A percentile compares a stretch with the other conserved stretches of the same genome.
Conservation (phyloP, 208 protist genomes). For the Crithidia brevicula region DNA sequence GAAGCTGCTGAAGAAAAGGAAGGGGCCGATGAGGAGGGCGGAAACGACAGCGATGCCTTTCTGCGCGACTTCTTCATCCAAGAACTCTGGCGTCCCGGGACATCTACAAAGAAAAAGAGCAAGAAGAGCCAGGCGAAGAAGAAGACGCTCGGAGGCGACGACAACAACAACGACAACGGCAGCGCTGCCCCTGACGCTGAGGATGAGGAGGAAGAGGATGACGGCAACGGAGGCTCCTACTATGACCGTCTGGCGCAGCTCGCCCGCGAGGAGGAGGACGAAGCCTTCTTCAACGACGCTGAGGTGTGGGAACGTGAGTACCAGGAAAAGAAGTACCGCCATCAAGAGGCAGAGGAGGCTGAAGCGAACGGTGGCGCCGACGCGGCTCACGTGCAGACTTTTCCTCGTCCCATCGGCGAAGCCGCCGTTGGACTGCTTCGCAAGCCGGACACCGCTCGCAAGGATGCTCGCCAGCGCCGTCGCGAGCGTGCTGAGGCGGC, state of each 20-base stretch:
- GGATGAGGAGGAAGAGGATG: constrained; percentile 34
- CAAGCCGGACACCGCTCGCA: constrained; percentile 68
- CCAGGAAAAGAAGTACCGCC: constrained; percentile 87
- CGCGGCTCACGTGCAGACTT: constrained; percentile 66
- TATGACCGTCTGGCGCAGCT: constrained; percentile 62
- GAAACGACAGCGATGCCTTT: constrained; percentile 51
- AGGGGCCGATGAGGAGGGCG: background rate
- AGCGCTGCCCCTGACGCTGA: constrained; percentile 5
- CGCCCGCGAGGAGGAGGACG: constrained; percentile 81
- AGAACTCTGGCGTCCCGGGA: constrained; percentile 65
- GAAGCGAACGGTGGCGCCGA: constrained; percentile 48
- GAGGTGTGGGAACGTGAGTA: constrained; percentile 88
- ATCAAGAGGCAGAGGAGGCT: constrained; percentile 70
- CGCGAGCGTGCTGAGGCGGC: constrained; percentile 70
- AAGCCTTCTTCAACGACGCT: constrained; percentile 83
- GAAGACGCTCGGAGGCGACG: too few relatives aligned
- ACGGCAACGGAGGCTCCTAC: constrained; percentile 37
- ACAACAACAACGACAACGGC: too few relatives aligned
- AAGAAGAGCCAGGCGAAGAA: constrained; percentile 7
- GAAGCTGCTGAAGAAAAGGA: background rate
- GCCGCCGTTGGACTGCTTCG: constrained; percentile 73
- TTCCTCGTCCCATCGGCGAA: constrained; percentile 80
- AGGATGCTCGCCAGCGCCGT: constrained; percentile 83
- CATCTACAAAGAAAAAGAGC: constrained; percentile 7
- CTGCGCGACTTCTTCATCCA: constrained; percentile 77